phyloP scores from a whole-genome alignment of 2,329 filamentous ascomycete species.

The Diatrype stigma region DNA sequence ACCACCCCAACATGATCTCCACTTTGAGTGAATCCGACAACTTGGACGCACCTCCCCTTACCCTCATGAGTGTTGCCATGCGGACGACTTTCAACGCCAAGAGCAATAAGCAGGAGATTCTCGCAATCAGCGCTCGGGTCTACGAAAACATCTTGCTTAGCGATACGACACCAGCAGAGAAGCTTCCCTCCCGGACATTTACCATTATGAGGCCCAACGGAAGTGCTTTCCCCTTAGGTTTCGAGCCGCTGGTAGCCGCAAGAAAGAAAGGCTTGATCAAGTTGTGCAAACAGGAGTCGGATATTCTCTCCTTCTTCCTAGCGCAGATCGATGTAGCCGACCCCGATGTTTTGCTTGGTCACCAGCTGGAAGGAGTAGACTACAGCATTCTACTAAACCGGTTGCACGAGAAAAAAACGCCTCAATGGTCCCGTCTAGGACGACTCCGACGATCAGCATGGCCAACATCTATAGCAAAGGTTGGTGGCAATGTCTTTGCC shows the following conservation, averaged over 20 bases:
- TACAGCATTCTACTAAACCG: slow-evolving; percentile 87
- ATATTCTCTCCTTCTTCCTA: slow-evolving; percentile 83
- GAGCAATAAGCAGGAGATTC: slow-evolving; percentile 93
- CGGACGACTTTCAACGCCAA: slow-evolving; percentile 85
- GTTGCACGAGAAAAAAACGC: slow-evolving; percentile 83
- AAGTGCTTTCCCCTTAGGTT: slow-evolving; percentile 75
- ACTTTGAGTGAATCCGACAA: slow-evolving; percentile 73
- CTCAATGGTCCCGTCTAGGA: slow-evolving; percentile 91
- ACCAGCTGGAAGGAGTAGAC: slow-evolving; percentile 95
- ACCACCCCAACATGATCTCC: slow-evolving; percentile 71
- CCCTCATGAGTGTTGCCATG: slow-evolving; percentile 91
- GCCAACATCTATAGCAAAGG: slow-evolving; percentile 82
- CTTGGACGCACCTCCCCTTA: slow-evolving; percentile 79
- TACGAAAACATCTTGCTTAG: slow-evolving; percentile 86
- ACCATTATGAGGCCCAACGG: slow-evolving; percentile 83
- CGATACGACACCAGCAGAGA: slow-evolving; percentile 84
- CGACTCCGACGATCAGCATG: slow-evolving; percentile 78
- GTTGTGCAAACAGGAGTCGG: slow-evolving; percentile 76
- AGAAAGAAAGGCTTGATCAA: slow-evolving; percentile 75
- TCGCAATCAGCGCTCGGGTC: slow-evolving; percentile 84
- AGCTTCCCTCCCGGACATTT: slow-evolving; percentile 84
- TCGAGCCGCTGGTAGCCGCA: slow-evolving; percentile 69
- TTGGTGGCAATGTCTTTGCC: slow-evolving; percentile 85
- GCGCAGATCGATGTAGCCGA: slow-evolving; percentile 84
- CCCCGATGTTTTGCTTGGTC: slow-evolving; percentile 89